Evolutionary conservation across 1,139 yeast species (phyloP), one percentile per base, ranked within the genome.

Genomic region (Chernovozyma aurita): DNA sequence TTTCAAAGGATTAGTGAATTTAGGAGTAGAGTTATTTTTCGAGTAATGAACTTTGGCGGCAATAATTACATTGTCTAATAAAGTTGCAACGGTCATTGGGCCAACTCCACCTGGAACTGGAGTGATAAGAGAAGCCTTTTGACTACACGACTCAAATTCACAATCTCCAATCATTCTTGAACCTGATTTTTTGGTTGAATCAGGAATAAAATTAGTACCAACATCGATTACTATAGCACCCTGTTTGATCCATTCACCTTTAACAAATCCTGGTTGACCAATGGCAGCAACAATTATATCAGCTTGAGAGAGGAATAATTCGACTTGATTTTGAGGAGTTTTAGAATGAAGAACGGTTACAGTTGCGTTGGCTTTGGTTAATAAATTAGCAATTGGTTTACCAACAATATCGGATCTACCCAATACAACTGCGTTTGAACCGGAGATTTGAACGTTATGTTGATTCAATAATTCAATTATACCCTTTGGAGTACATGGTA

Each of bases 71-170:
- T 92, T 92, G 55, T 85, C 85, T 60, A 90, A 78, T 41, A 92
- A 76, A 85, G 88, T 86, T 35, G 97, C 97, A 36, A 92, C 97
- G 11, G 99, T 92, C 97, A 92, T 92, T 51, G 98, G 99, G 36
- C 98, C 98, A 42, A 92, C 98, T 48, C 98, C 98, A 56, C 99
- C 99, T 35, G 98, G 99, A 40, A 92, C 99, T 21, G 98, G 98
- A 18, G 98, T 92, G 55, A 92, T 76, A 53, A 73, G 71, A 26
- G 82, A 71, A 22, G 95, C 96, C 42, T 74, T 77, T 38, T 75
- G 67, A 34, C 73, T 55, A 38, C 87, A 87, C 18, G 78, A 65
- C 35, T 71, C 81, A 51, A 76, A 88, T 46, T 90, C 95, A 42
- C 90, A 96, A 57, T 92, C 98, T 41, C 99, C 99, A 34, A 88